Base-by-base conservation (phyloP, 768 basidiomycete species). In the Lactifluus hygrophoroides region DNA sequence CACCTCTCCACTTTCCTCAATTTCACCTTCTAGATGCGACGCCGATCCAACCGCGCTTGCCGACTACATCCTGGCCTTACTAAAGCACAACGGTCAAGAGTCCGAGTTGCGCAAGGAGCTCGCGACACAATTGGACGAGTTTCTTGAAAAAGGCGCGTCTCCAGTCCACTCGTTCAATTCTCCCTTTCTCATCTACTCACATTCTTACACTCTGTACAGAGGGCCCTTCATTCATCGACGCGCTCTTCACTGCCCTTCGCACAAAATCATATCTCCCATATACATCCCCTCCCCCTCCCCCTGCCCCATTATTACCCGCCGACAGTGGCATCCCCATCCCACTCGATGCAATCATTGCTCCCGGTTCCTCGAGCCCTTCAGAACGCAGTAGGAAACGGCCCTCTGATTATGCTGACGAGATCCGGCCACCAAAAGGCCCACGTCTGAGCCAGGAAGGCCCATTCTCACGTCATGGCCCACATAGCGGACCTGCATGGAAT, bases 11-110 rank as follows among this genome's bases (percentile, higher is more conserved):
- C 35, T 28, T 47, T 21, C 19, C 40, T 44, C 32, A 55, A 51
- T 48, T 62, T 53, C 16, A 14, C 30, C 25, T 13, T 38, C 19
- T 64, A 96, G 94, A 79, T 95, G 92, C 71, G 95, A 98, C 70
- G 95, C 95, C 42, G 95, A 98, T 69, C 94, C 95, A 30, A 83
- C 84, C 30, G 91, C 93, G 32, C 83, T 98, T 51, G 86, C 91
- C 4, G 93, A 97, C 69, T 98, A 97, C 70, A 86, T 97, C 65
- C 82, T 96, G 49, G 95, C 95, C 16, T 76, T 98, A 53, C 75
- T 98, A 58, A 92, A 93, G 70, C 91, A 94, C 70, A 90, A 91
- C 72, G 86, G 85, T 1, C 78, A 88, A 4, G 88, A 94, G 68
- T 70, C 73, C 23, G 90, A 94, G 63, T 85, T 97, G 80, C 79